A percentile compares a stretch with the other conserved stretches of the same genome.
These are phyloP conservation scores for Epichloe gansuensis DNA, from an alignment of 2,329 filamentous ascomycete species.

Conservation along the genomic window DNA sequence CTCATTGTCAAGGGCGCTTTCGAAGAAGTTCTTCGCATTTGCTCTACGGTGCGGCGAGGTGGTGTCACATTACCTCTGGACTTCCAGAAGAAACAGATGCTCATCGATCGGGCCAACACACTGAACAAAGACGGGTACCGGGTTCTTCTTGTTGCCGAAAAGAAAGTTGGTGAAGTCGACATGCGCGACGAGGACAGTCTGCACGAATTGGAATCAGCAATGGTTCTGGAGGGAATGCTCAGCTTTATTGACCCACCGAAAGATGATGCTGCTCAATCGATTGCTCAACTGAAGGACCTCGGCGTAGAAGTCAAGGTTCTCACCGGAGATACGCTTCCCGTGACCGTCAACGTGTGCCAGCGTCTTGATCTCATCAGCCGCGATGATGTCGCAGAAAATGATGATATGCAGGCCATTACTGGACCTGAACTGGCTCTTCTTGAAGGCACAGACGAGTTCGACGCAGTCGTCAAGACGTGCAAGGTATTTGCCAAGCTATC, in stretches of 20 bases:
- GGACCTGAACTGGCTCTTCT: slow-evolving; percentile 13
- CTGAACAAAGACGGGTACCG: slow-evolving; percentile 13
- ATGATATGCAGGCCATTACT: slow-evolving; percentile 14
- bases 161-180: slow-evolving; percentile 8
- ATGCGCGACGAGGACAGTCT: slow-evolving; percentile 12
- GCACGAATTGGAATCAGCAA: slow-evolving; percentile 12
- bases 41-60: slow-evolving; percentile 10
- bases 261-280: slow-evolving; percentile 16
- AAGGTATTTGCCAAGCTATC: slow-evolving; percentile 18
- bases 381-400: slow-evolving; percentile 7
- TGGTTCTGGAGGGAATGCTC: slow-evolving; percentile 16
- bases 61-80: slow-evolving; percentile 10
- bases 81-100: slow-evolving; percentile 5
- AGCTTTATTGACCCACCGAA: slow-evolving; percentile 19
- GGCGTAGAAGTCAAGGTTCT: slow-evolving; percentile 19
- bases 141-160: slow-evolving; percentile 14
- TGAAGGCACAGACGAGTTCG: slow-evolving; percentile 11
- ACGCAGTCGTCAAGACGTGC: slow-evolving; percentile 13
- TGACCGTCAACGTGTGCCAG: slow-evolving; percentile 18
- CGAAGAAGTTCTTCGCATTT: slow-evolving; percentile 16
- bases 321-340: slow-evolving; percentile 16
- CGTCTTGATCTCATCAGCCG: slow-evolving; percentile 11
- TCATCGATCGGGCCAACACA: slow-evolving; percentile 7
- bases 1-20: slow-evolving; percentile 19
- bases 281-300: slow-evolving; percentile 11